Base-by-base conservation (phyloP, 2,329 filamentous ascomycete species). In the Falciphora oryzae region DNA sequence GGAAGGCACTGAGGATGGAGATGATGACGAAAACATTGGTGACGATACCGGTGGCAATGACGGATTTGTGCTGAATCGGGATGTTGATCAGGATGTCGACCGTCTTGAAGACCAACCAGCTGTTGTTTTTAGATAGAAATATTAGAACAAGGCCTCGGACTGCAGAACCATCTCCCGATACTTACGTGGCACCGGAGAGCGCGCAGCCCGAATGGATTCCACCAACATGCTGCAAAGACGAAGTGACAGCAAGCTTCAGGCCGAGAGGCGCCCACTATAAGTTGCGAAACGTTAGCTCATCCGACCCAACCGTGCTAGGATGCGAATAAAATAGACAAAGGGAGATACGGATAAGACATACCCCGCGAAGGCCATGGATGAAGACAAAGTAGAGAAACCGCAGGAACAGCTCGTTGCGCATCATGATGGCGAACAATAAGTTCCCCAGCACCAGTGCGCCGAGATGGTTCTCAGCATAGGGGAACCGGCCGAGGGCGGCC, bases 131-230 rank as follows among this genome's bases (percentile, higher is more conserved):
- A 53, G 44, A 53, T 7, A n/a, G 3, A 11, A 11, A 66, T 14
- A 2, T 38, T 38, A 38, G 14, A 29, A 38, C 44, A 53, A 53
- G 44, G 1, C 22, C 44, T 38, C 32, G 35, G 14, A 38, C 35
- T 18, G 14, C 35, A 18, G 14, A 18, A 16, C 5, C 10, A 11
- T 16, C 1, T 16, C 3, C 2, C 35, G 18, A 16, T 38, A 57
- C 71, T 68, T 74, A 77, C 75, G 69, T 72, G 65, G 75, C 74
- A 10, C 75, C 75, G 2, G 76, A 78, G 5, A 78, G 69, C 3
- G 76, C 76, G 65, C 75, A 77, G 29, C 76, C 76, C 0, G 75
- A 77, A 67, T 78, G 76, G 44, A 78, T 77, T 25, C 76, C 76
- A 35, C 76, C 76, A n/a, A 78, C 76, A 57, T 78, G 76, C 67